These are phyloP conservation scores for Russula emetica DNA, from an alignment of 768 basidiomycete genomes.

Conservation along the genomic window DNA sequence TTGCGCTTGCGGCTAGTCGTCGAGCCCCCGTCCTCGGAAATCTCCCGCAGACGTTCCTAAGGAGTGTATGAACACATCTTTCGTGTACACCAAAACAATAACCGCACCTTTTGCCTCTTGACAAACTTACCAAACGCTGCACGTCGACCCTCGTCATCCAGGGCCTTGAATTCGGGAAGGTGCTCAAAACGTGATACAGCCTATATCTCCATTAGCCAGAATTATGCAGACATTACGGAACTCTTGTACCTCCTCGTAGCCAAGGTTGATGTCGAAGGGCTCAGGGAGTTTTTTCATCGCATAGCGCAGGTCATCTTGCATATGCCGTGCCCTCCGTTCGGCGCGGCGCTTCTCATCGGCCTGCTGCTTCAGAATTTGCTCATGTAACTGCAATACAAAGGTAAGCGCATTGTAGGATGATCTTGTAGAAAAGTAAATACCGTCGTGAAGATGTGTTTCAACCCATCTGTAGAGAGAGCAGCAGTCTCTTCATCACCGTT, in stretches of 20 bases:
- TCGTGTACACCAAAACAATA: neutral
- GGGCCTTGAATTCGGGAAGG: constrained; percentile 78
- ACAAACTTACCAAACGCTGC: constrained; percentile 85
- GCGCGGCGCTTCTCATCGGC: constrained; percentile 83
- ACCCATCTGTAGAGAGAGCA: constrained; percentile 48
- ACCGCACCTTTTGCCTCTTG: constrained; percentile 77
- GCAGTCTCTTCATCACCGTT: constrained; percentile 51
- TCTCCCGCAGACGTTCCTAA: constrained; percentile 73
- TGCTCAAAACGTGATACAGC: constrained; percentile 72
- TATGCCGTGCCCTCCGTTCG: constrained; percentile 78
- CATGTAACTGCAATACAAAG: constrained; percentile 53
- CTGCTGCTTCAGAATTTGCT: constrained; percentile 64
- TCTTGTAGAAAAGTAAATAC: constrained; percentile 38
- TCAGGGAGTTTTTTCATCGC: constrained; percentile 88
- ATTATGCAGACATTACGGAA: constrained; percentile 6
- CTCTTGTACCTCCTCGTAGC: constrained; percentile 73
- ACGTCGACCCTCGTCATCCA: constrained; percentile 80
- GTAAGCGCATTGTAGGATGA: constrained; percentile 1
- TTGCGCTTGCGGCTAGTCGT: constrained; percentile 77
- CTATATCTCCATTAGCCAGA: constrained; percentile 38
- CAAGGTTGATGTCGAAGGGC: constrained; percentile 64
- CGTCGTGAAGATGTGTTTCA: constrained; percentile 55
- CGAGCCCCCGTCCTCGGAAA: constrained; percentile 76
- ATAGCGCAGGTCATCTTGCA: constrained; percentile 94
- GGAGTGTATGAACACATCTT: neutral